Evolutionary conservation across 1,139 yeast genomes (phyloP).

Genomic region (Trichomonascaceae sp.): DNA sequence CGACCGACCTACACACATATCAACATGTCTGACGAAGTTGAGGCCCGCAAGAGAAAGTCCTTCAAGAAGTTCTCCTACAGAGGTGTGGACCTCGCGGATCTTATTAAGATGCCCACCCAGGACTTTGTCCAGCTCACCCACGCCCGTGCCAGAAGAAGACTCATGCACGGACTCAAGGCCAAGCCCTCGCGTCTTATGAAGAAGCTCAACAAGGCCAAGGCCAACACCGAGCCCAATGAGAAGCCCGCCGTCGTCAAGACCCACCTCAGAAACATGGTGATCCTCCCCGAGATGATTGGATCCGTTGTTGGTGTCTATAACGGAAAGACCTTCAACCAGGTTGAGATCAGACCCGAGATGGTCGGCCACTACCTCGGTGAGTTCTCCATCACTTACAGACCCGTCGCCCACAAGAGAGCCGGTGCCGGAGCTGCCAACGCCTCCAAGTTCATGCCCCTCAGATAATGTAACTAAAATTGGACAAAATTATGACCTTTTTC

Average conservation of each 20-base stretch:
- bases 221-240: conserved; percentile 84
- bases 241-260: conserved; percentile 98
- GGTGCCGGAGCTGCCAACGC: conserved; percentile 74
- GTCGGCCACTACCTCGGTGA: conserved; percentile 99
- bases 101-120: conserved; percentile 89
- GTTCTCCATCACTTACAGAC: conserved; percentile 98
- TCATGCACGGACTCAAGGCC: conserved; percentile 92
- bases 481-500: no score
- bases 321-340: conserved; percentile 99
- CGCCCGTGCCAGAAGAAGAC: conserved; percentile 99
- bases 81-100: conserved; percentile 95
- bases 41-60: conserved; percentile 41
- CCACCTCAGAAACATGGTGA: conserved; percentile 97
- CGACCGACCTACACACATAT: conserved; percentile 2
- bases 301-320: conserved; percentile 98
- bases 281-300: conserved; percentile 99
- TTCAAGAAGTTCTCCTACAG: conserved; percentile 98
- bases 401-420: conserved; percentile 99
- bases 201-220: conserved; percentile 97
- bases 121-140: conserved; percentile 94
- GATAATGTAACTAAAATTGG: no score
- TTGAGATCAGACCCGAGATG: conserved; percentile 99
- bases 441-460: conserved; percentile 35
- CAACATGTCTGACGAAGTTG: conserved; percentile 1
- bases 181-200: conserved; percentile 95